Evolutionary conservation across 768 basidiomycete species (phyloP).

Genomic region (Coprinopsis sp.): DNA sequence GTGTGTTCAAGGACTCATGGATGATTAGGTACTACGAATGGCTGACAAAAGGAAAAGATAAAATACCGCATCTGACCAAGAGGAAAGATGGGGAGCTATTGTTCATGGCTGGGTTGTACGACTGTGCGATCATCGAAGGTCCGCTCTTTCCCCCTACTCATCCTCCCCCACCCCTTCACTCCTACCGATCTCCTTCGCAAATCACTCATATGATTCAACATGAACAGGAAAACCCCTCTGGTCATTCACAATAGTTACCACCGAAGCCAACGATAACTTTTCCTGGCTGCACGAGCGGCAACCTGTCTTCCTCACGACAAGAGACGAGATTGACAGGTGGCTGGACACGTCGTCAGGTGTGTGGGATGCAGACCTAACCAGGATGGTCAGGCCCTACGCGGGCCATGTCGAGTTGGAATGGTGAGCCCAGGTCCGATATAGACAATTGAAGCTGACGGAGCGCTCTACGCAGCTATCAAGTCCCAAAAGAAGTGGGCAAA

Average conservation of each 20-base stretch:
- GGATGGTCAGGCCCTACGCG: slow-evolving; percentile 27
- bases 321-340: slow-evolving; percentile 1
- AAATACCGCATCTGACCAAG: slow-evolving; percentile 79
- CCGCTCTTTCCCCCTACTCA: slow-evolving; percentile 4
- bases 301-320: slow-evolving; percentile 2
- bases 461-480: slow-evolving; percentile 59
- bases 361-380: not conserved
- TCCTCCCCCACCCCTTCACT: not conserved
- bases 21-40: slow-evolving; percentile 87
- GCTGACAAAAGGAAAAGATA: slow-evolving; percentile 77
- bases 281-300: slow-evolving; percentile 41
- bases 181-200: not conserved
- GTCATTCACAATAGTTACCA: slow-evolving; percentile 91
- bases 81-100: slow-evolving; percentile 60
- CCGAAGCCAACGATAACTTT: slow-evolving; percentile 61
- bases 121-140: slow-evolving; percentile 66
- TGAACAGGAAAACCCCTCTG: slow-evolving; percentile 52
- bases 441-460: not conserved
- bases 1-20: slow-evolving; percentile 1
- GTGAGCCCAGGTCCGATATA: slow-evolving; percentile 35
- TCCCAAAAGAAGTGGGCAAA: slow-evolving; percentile 87
- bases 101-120: slow-evolving; percentile 87
- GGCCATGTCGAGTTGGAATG: slow-evolving; percentile 53
- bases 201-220: not conserved
- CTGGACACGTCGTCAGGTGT: slow-evolving; percentile 1